Evolutionary conservation across 2,329 filamentous ascomycete genomes (phyloP).

Genomic region (Claviceps fusiformis): DNA sequence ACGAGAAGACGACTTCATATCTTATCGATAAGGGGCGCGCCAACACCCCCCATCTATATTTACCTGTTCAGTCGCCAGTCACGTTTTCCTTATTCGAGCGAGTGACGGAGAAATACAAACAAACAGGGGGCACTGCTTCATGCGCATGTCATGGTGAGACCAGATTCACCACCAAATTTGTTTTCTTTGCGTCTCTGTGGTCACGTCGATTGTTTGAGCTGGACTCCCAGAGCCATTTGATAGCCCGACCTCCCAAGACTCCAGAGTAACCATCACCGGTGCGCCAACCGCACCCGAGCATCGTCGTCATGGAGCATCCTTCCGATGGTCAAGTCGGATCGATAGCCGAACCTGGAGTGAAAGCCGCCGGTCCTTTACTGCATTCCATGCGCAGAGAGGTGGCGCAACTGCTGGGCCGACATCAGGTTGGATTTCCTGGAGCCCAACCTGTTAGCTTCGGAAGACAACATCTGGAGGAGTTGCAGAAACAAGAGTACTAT

Average conservation of each 20-base stretch:
- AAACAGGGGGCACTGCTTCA: neutral
- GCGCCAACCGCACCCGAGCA: neutral
- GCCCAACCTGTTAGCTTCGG: slow-evolving; percentile 93
- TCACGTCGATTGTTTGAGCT: neutral
- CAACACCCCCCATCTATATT: neutral
- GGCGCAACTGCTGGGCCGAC: slow-evolving; percentile 58
- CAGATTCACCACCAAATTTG: neutral
- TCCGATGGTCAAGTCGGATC: slow-evolving; percentile 27
- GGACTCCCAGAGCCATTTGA: neutral
- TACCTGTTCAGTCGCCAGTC: neutral
- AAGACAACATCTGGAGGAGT: slow-evolving; percentile 65
- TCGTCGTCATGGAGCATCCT: slow-evolving; percentile 16
- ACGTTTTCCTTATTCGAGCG: neutral
- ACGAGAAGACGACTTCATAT: neutral
- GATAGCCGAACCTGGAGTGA: slow-evolving; percentile 51
- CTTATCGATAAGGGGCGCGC: neutral
- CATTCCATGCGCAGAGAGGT: slow-evolving; percentile 56
- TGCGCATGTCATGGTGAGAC: neutral
- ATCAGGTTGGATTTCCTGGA: slow-evolving; percentile 61
- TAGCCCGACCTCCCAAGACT: neutral
- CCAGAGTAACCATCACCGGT: neutral
- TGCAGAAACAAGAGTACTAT: slow-evolving; percentile 59
- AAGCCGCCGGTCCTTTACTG: slow-evolving; percentile 47
- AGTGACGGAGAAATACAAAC: neutral
- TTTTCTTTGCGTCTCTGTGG: neutral